phyloP scores from a whole-genome alignment of 495 filamentous ascomycete species.

The Penicillium riverlandense region DNA sequence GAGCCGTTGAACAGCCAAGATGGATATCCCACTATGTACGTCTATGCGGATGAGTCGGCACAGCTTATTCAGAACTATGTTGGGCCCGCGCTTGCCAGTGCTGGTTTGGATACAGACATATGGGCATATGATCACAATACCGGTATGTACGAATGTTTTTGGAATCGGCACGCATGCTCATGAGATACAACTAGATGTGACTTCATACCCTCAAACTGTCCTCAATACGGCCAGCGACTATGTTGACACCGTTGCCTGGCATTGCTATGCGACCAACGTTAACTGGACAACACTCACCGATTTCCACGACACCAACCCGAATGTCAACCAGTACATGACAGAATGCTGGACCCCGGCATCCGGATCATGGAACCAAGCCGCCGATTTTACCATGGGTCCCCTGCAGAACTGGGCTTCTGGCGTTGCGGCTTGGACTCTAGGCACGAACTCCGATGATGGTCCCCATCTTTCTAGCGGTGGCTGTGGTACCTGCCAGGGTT shows the following conservation, averaged over 20 bases:
- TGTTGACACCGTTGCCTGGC: conserved; percentile 46
- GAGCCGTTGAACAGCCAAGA: conserved; percentile 48
- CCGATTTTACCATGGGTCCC: conserved; percentile 47
- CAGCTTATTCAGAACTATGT: conserved; percentile 41
- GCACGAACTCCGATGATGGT: conserved; percentile 41
- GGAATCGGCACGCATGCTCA: too few relatives aligned
- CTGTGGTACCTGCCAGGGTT: conserved; percentile 41
- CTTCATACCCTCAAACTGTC: conserved; percentile 42
- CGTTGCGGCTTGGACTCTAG: conserved; percentile 47
- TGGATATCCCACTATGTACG: conserved; percentile 49
- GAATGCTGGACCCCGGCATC: conserved; percentile 47
- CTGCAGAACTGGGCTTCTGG: conserved; percentile 51
- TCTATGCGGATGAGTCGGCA: conserved; percentile 41
- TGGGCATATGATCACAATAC: conserved; percentile 57
- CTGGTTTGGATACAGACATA: conserved; percentile 34
- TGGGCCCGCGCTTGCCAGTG: conserved; percentile 37
- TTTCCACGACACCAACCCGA: conserved; percentile 40
- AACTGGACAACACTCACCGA: conserved; percentile 44
- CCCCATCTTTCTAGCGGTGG: conserved; percentile 43
- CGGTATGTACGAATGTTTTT: conserved; percentile 15
- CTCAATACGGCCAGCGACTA: conserved; percentile 33
- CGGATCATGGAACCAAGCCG: conserved; percentile 42
- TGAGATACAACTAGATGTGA: conserved; percentile 14
- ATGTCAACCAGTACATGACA: conserved; percentile 48
- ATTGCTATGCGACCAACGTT: conserved; percentile 43